Percentiles rank a stretch among this genome's conserved stretches.
phyloP scores from a whole-genome alignment of 148 eudicot genomes.

The Rhododendron molle region DNA sequence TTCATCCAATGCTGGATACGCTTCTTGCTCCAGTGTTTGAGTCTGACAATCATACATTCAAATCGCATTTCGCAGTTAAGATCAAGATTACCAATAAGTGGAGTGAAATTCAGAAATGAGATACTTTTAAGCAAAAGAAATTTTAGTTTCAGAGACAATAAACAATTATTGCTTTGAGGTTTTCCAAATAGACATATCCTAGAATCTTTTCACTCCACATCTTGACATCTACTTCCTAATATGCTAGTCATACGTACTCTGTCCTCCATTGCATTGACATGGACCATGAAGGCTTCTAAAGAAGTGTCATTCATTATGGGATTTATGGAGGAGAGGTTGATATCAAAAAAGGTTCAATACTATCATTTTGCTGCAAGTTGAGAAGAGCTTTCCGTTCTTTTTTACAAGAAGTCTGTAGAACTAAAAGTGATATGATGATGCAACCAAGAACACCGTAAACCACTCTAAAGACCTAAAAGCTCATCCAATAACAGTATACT shows the following conservation, averaged over 20 bases:
- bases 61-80: background rate
- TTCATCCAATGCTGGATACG: conserved; percentile 57
- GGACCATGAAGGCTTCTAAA: background rate
- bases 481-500: background rate
- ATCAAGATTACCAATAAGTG: background rate
- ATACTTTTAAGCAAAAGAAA: background rate
- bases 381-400: background rate
- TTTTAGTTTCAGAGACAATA: background rate
- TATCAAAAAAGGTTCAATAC: background rate
- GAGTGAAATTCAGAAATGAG: background rate
- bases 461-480: background rate
- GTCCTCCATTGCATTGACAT: background rate
- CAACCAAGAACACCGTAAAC: background rate
- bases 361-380: background rate
- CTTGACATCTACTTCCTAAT: background rate
- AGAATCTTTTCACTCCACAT: background rate
- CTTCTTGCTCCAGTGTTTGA: conserved; percentile 49
- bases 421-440: background rate
- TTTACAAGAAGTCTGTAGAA: background rate
- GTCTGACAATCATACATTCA: conserved; percentile 28
- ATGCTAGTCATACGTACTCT: background rate
- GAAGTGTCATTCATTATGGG: background rate
- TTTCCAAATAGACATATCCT: background rate
- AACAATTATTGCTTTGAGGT: background rate
- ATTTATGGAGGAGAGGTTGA: background rate